These are phyloP conservation scores for Alternaria solani DNA, from an alignment of 2,329 filamentous ascomycete species.

Conservation along the genomic window DNA sequence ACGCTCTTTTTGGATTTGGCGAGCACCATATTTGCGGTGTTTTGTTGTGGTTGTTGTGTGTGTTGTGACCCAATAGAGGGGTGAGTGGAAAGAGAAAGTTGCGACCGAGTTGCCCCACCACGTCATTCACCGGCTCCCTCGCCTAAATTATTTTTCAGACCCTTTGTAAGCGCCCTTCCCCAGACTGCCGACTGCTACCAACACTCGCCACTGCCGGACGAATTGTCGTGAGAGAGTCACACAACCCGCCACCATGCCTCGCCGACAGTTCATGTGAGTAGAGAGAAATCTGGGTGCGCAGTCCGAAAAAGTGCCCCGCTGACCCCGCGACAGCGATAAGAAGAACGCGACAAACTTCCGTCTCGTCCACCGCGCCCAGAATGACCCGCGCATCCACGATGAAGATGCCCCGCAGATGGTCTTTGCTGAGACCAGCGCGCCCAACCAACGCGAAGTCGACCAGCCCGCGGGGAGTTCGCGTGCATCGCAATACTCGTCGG, in stretches of 20 bases:
- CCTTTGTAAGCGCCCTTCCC: constrained; percentile 45
- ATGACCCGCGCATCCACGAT: constrained; percentile 97
- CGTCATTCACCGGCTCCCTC: constrained; percentile 64
- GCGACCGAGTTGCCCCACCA: constrained; percentile 38
- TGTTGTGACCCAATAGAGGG: constrained; percentile 22
- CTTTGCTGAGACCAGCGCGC: constrained; percentile 71
- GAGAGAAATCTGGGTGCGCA: constrained; percentile 13
- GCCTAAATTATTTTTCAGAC: constrained; percentile 66
- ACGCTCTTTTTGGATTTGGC: constrained; percentile 96
- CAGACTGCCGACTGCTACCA: constrained; percentile 26
- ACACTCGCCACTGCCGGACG: constrained; percentile 8
- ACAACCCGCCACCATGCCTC: constrained; percentile 68
- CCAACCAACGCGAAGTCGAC: constrained; percentile 42
- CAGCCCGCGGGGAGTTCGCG: constrained; percentile 57
- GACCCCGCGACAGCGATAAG: constrained; percentile 70
- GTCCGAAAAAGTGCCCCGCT: constrained; percentile 33
- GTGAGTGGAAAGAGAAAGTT: constrained; percentile 30
- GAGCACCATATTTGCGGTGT: constrained; percentile 67
- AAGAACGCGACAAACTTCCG: constrained; percentile 92
- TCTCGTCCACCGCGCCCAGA: constrained; percentile 93
- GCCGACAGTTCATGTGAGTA: constrained; percentile 75
- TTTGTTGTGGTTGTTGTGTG: constrained; percentile 31
- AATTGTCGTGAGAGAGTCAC: neutral
- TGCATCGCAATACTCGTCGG: constrained; percentile 55
- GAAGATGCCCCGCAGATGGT: constrained; percentile 87